phyloP scores from a whole-genome alignment of 23 red algal genomes.

The Gracilaria domingensis region DNA sequence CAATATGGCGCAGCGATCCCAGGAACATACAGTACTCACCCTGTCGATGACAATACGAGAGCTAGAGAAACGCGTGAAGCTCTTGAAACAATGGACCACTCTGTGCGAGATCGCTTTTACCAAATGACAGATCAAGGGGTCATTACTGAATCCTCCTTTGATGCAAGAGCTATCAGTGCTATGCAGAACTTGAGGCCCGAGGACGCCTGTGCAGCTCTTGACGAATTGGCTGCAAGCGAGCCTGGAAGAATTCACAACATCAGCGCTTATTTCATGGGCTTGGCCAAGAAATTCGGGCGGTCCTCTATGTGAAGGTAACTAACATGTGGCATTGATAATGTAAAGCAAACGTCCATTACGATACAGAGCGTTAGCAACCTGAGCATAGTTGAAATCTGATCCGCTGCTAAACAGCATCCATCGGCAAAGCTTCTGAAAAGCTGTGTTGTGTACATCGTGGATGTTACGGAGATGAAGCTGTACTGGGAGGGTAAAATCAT shows the following conservation, averaged over 20 bases:
- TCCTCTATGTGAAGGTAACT: slow-evolving; percentile 62
- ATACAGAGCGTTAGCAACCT: slow-evolving; percentile 2
- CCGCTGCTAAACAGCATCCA: neutral
- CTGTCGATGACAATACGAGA: slow-evolving; percentile 21
- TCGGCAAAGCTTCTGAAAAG: neutral
- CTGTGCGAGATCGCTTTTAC: slow-evolving; percentile 77
- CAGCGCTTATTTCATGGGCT: slow-evolving; percentile 84
- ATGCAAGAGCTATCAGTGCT: slow-evolving; percentile 72
- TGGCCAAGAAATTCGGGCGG: slow-evolving; percentile 76
- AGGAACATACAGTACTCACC: slow-evolving; percentile 36
- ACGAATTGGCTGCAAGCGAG: slow-evolving; percentile 79
- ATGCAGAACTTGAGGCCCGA: slow-evolving; percentile 57
- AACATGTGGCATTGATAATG: slow-evolving; percentile 26
- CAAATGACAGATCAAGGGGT: slow-evolving; percentile 70
- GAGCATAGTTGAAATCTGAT: neutral
- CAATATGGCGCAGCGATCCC: slow-evolving; percentile 30
- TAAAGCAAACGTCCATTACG: slow-evolving; percentile 32
- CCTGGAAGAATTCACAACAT: slow-evolving; percentile 80
- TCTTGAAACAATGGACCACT: slow-evolving; percentile 59
- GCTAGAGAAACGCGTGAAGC: slow-evolving; percentile 57
- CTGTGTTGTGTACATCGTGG: neutral
- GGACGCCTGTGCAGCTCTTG: slow-evolving; percentile 72
- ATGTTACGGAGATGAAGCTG: neutral
- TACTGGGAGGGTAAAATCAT: neutral
- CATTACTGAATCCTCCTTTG: slow-evolving; percentile 73